Percentiles rank a stretch among this genome's conserved stretches.
Evolutionary conservation across 768 basidiomycete species (phyloP).

Genomic region (Mycena polygramma): DNA sequence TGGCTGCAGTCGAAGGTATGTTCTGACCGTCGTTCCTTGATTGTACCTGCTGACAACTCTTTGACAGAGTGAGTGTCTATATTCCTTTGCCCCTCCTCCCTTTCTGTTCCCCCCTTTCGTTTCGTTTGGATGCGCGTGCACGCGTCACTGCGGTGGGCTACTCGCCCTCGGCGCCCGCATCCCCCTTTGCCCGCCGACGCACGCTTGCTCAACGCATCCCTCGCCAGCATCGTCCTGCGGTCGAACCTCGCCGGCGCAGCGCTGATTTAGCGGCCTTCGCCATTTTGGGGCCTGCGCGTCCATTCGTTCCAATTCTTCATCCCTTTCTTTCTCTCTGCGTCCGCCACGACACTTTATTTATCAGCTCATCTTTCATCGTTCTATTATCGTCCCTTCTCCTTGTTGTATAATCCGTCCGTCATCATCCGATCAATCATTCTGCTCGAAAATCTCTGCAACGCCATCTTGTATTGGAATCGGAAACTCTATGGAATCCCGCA

Average conservation of each 20-base stretch:
- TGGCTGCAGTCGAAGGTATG: conserved; percentile 96
- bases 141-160: background rate
- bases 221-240: conserved; percentile 75
- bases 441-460: background rate
- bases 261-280: conserved; percentile 58
- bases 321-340: conserved; percentile 7
- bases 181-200: conserved; percentile 41
- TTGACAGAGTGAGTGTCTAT: conserved; percentile 73
- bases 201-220: conserved; percentile 35
- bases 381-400: conserved; percentile 35
- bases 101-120: conserved; percentile 29
- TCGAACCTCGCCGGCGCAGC: conserved; percentile 75
- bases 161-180: conserved; percentile 39
- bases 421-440: background rate
- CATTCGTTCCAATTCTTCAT: conserved; percentile 37
- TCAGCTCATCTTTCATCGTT: conserved; percentile 40
- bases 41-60: conserved; percentile 19
- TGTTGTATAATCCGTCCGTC: conserved; percentile 3
- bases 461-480: background rate
- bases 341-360: conserved; percentile 41
- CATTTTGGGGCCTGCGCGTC: conserved; percentile 12
- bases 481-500: too few relatives aligned
- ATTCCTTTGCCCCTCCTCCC: conserved; percentile 43
- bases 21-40: conserved; percentile 29
- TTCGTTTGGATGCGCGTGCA: conserved; percentile 30